Evolutionary conservation across 176 grass and related monocot genomes (phyloP).

Genomic region (Aechmea fasciata): DNA sequence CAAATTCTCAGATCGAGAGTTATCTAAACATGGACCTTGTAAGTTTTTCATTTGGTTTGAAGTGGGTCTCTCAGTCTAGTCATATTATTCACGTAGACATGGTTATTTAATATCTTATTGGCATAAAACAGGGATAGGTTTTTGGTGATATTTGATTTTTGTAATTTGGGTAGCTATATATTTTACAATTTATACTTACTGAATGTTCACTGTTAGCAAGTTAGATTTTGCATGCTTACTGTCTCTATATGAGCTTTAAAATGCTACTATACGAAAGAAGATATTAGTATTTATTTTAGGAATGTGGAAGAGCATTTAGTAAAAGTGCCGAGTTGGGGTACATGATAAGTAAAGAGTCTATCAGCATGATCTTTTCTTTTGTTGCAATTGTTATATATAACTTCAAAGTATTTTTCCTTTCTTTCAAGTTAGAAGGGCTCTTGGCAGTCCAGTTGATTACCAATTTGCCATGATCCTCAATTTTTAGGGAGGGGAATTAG

Average conservation of each 20-base stretch:
- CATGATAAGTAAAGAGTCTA: too few species aligned
- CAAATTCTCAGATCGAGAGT: slow-evolving; percentile 39
- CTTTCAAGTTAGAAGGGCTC: neutral
- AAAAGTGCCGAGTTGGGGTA: too few species aligned
- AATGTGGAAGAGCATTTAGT: too few species aligned
- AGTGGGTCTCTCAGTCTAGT: neutral
- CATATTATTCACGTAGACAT: neutral
- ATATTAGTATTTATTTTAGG: too few species aligned
- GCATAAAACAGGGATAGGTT: neutral
- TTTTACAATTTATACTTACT: neutral
- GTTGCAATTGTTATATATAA: too few species aligned
- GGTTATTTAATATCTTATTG: neutral
- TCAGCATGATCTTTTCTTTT: too few species aligned
- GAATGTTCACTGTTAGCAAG: neutral
- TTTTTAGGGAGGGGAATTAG: slow-evolving; percentile 45
- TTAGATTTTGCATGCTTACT: neutral
- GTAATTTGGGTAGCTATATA: neutral
- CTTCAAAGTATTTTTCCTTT: neutral
- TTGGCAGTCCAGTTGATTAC: neutral
- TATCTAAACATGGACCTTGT: slow-evolving; percentile 58
- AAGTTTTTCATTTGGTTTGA: slow-evolving; percentile 16
- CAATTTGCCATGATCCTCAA: slow-evolving; percentile 8
- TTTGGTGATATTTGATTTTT: neutral
- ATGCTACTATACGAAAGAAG: too few species aligned
- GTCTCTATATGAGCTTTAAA: neutral